Conservation (phyloP, 2,329 filamentous ascomycete species). For the Arthrobotrys musiformis region DNA sequence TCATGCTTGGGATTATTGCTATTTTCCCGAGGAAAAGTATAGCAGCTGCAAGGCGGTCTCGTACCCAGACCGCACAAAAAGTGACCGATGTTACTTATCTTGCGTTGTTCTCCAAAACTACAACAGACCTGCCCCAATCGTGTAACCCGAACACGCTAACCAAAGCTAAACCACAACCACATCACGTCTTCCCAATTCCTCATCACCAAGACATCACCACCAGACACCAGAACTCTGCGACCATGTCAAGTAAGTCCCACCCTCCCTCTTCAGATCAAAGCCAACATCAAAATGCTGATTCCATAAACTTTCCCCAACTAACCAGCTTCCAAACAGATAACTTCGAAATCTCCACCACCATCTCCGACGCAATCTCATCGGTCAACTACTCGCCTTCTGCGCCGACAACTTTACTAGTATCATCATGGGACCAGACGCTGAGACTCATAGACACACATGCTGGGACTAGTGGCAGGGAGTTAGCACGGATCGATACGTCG, state of each 20-base stretch:
- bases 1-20: too few species aligned
- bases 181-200: neutral
- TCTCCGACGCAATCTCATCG: slow-evolving; percentile 85
- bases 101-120: neutral
- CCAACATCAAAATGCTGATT: slow-evolving; percentile 43
- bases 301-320: slow-evolving; percentile 35
- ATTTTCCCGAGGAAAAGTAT: too few species aligned
- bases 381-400: slow-evolving; percentile 83
- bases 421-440: slow-evolving; percentile 92
- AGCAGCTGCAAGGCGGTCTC: too few species aligned
- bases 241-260: slow-evolving; percentile 54
- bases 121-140: neutral
- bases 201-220: neutral
- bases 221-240: neutral
- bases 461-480: slow-evolving; percentile 69
- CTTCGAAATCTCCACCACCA: slow-evolving; percentile 83
- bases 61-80: too few species aligned
- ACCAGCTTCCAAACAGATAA: slow-evolving; percentile 62
- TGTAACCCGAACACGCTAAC: neutral
- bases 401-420: slow-evolving; percentile 81
- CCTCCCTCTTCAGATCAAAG: neutral
- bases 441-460: slow-evolving; percentile 84
- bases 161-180: neutral
- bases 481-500: slow-evolving; percentile 80
- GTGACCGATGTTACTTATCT: neutral